Conservation (phyloP, 192 early-diverging fungal species). For the Jimgerdemannia lactiflua region DNA sequence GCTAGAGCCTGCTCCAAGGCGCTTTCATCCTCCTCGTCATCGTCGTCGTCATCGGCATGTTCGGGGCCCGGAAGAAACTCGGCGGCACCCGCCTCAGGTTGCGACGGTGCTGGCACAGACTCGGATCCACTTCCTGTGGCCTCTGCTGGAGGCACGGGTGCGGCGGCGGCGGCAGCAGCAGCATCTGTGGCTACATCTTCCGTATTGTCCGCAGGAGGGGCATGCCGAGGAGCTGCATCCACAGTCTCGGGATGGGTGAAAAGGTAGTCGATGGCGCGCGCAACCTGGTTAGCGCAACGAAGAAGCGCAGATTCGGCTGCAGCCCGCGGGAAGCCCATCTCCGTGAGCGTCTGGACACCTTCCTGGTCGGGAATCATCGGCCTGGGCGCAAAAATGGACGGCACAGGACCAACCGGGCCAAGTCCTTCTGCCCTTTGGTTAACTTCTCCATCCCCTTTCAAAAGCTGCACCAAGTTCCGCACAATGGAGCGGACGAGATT, state of each 20-base stretch:
- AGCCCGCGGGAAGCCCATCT: conserved; percentile 84
- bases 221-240: conserved; percentile 5
- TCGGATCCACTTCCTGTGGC: conserved; percentile 15
- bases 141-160: not conserved
- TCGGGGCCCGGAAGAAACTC: conserved; percentile 9
- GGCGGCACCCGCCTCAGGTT: not conserved
- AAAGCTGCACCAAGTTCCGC: conserved; percentile 58
- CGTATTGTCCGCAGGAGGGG: conserved; percentile 2
- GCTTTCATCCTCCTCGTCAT: conserved; percentile 26
- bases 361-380: conserved; percentile 55
- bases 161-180: conserved; percentile 24
- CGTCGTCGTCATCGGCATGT: conserved; percentile 34
- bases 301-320: conserved; percentile 78
- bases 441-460: conserved; percentile 74
- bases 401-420: conserved; percentile 12
- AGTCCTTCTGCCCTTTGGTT: conserved; percentile 26
- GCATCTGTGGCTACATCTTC: conserved; percentile 13
- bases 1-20: conserved; percentile 16
- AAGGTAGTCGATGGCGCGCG: conserved; percentile 83
- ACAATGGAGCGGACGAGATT: conserved; percentile 58
- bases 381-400: conserved; percentile 22
- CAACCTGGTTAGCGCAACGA: conserved; percentile 72
- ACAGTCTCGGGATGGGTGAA: conserved; percentile 64
- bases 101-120: conserved; percentile 4
- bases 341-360: conserved; percentile 66